Base-by-base conservation (phyloP, 768 basidiomycete species). In the Trametes punicea region DNA sequence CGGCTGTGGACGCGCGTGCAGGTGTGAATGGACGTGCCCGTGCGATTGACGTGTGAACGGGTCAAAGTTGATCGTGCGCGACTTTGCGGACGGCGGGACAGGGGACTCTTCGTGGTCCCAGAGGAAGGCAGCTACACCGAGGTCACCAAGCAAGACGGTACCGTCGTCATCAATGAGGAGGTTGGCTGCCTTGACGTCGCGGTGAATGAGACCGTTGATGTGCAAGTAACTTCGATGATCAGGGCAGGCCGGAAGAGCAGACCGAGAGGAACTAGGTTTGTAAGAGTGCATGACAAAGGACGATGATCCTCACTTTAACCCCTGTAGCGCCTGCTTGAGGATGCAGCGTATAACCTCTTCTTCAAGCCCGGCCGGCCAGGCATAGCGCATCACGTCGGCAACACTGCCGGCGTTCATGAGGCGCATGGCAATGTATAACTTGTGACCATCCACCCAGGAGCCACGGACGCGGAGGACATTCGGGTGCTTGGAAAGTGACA, bases 131-230 rank as follows among this genome's bases (percentile, higher is more conserved):
- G 93, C 93, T 23, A 96, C 94, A 4, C 95, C 95, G 30, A 98
- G 80, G 71, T 98, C 95, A 30, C 93, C 94, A 11, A 97, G 73
- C 3, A 98, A 80, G 29, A 97, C 91, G 0, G 90, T 93, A 47
- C 91, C 90, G 60, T 91, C 87, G 58, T 94, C 88, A 62, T 95
- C 93, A 50, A 96, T 83, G 46, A 98, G 85, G 9, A 98, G 77
- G 67, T 98, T 98, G 11, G 92, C 95, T 3, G 93, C 92, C 72
- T 98, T 98, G 64, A 98, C 71, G 66, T 98, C 95, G 25, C 95
- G 83, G 67, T 98, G 91, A n/a, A 93, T 88, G 68, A 92, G 89
- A 0, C 89, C 90, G 59, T 93, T 95, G 51, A 81, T 77, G 65
- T 95, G 92, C n/a, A 93, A 79, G 62, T 93, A 93, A 62, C 88